phyloP scores from a whole-genome alignment of 1,139 yeast genomes.

The Taphrina populina region DNA sequence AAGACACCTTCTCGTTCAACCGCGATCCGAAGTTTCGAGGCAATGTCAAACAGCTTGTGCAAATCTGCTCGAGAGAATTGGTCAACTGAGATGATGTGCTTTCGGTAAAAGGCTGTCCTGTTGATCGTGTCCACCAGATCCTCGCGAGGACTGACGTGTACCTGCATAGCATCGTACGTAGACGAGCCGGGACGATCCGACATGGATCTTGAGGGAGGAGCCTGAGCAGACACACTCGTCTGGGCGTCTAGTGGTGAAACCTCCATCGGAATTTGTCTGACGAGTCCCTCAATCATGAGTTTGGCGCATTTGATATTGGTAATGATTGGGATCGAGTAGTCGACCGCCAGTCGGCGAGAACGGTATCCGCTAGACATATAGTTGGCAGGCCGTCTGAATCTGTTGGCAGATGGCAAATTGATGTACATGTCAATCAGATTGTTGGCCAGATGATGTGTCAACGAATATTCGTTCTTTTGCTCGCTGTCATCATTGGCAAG shows the following conservation, averaged over 20 bases:
- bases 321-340: slow-evolving; percentile 93
- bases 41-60: slow-evolving; percentile 90
- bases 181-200: slow-evolving; percentile 81
- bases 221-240: too few relatives aligned
- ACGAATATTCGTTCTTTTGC: slow-evolving; percentile 65
- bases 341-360: slow-evolving; percentile 99
- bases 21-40: slow-evolving; percentile 95
- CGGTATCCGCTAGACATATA: slow-evolving; percentile 96
- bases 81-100: slow-evolving; percentile 81
- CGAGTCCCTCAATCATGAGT: slow-evolving; percentile 86
- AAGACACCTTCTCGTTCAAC: slow-evolving; percentile 96
- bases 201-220: too few relatives aligned
- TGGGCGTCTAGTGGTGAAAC: slow-evolving; percentile 82
- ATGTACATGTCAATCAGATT: slow-evolving; percentile 94
- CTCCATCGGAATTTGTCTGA: slow-evolving; percentile 66
- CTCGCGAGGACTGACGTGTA: slow-evolving; percentile 49
- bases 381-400: slow-evolving; percentile 98
- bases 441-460: slow-evolving; percentile 94
- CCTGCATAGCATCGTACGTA: slow-evolving; percentile 65
- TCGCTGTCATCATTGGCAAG: slow-evolving; percentile 58
- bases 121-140: slow-evolving; percentile 74
- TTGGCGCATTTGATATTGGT: slow-evolving; percentile 98
- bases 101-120: slow-evolving; percentile 84
- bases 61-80: slow-evolving; percentile 83
- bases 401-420: slow-evolving; percentile 92